Base-by-base conservation (phyloP, 2,329 filamentous ascomycete species). In the Colletotrichum sp. region DNA sequence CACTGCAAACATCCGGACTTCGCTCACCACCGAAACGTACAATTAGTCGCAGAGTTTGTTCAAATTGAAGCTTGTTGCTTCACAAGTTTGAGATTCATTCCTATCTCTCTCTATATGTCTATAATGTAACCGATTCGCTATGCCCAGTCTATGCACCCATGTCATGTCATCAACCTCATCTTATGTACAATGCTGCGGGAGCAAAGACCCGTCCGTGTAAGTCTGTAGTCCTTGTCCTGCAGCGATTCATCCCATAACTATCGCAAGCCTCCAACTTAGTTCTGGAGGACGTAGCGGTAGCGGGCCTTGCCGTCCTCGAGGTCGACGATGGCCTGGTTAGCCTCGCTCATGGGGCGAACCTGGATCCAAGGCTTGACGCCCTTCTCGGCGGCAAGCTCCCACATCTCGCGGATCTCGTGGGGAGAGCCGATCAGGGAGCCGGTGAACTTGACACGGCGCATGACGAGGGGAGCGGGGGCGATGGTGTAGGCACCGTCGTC, bases 351-450 rank as follows among this genome's bases (percentile, higher is more conserved):
- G 5, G 88, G 86, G 76, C 88, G 84, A 80, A 87, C 84, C 81
- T 92, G 85, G 59, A 92, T 86, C 89, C 89, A 91, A 2, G 91
- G 89, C 84, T 89, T 88, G 32, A 93, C 83, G 1, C 87, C 85
- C 83, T 92, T 89, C 70, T 91, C 86, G 1, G 87, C 90, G 18
- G 89, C 91, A 73, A 93, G 87, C 75, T 88, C 78, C 68, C 93
- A 81, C 91, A 93, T 93, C 80, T 91, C 89, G 68, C 87, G 85
- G 60, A 93, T 92, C 78, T 93, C 88, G 24, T 81, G 81, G 0
- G 90, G 90, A 26, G 86, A 86, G 0, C 90, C 90, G 77, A 92
- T 84, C 59, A 82, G 65, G 64, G 82, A 84, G 28, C 90, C 90
- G 0, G 87, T 87, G 24, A 92, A 82, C 79, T 87, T 88, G 39